Conservation (phyloP, 768 basidiomycete species). For the Rossbeevera mucosa region DNA sequence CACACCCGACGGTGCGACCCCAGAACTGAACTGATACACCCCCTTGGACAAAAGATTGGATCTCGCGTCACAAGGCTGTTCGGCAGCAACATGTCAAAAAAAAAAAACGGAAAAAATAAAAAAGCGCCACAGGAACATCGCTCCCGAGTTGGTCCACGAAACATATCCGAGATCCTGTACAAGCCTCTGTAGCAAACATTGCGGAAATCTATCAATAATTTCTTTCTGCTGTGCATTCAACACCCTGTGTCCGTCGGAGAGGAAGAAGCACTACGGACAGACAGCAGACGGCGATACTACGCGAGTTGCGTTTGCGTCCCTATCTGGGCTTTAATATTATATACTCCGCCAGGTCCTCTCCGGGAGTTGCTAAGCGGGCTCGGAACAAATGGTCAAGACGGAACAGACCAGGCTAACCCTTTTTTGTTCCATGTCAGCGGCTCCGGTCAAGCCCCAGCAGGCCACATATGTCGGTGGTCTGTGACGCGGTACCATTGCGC, state of each 20-base stretch:
- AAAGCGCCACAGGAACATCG: slow-evolving; percentile 19
- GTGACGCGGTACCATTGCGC: slow-evolving; percentile 15
- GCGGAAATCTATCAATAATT: not conserved
- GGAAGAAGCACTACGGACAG: too few relatives aligned
- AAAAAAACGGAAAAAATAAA: slow-evolving; percentile 8
- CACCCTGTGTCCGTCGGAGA: too few relatives aligned
- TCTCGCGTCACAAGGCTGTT: slow-evolving; percentile 13
- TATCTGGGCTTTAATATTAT: slow-evolving; percentile 7
- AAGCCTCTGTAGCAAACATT: not conserved
- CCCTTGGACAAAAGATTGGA: slow-evolving; percentile 6
- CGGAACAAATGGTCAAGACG: slow-evolving; percentile 24
- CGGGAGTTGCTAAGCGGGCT: slow-evolving; percentile 31
- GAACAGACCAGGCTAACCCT: slow-evolving; percentile 17
- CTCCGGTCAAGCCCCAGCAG: slow-evolving; percentile 18
- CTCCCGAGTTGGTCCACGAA: not conserved
- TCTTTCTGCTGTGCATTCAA: not conserved
- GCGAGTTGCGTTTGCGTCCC: slow-evolving; percentile 6
- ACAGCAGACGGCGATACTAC: too few relatives aligned
- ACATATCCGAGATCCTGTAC: not conserved
- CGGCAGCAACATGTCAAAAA: slow-evolving; percentile 13
- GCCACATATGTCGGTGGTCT: slow-evolving; percentile 26
- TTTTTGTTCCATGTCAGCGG: slow-evolving; percentile 31
- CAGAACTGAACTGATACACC: not conserved
- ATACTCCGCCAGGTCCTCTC: slow-evolving; percentile 18
- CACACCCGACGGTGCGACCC: not conserved